A percentile compares a stretch with the other conserved stretches of the same genome.
phyloP scores from a whole-genome alignment of 306 rosid genomes.

The Echinosophora koreensis region DNA sequence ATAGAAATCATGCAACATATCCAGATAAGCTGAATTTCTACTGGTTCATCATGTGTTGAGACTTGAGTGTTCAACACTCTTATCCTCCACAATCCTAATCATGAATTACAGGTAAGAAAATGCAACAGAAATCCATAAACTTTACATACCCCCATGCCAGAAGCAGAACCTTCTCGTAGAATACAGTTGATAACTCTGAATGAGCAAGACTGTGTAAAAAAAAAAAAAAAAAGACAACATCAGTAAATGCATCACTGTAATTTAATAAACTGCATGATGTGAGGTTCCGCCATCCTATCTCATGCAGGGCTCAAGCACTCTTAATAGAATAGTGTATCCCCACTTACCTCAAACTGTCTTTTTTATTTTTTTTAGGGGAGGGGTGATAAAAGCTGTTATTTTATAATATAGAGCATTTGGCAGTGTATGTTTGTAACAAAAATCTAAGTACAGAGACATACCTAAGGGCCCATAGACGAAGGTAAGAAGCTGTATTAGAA shows the following conservation, averaged over 20 bases:
- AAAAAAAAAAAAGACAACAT: conserved; percentile 37
- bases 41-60: not conserved
- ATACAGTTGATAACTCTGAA: conserved; percentile 91
- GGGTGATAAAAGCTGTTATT: not conserved
- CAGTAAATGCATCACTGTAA: conserved; percentile 20
- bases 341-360: not conserved
- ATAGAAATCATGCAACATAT: conserved; percentile 20
- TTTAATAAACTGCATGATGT: conserved; percentile 13
- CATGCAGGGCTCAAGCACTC: conserved; percentile 14
- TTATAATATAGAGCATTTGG: not conserved
- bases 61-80: conserved; percentile 6
- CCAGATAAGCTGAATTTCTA: not conserved
- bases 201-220: conserved; percentile 84
- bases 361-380: too few relatives aligned
- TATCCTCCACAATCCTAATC: conserved; percentile 39
- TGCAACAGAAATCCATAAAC: conserved; percentile 36
- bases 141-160: conserved; percentile 66
- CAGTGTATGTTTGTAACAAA: not conserved
- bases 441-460: conserved; percentile 44
- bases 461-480: conserved; percentile 99
- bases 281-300: conserved; percentile 30
- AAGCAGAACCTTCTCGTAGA: conserved; percentile 89
- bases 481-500: conserved; percentile 95
- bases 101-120: conserved; percentile 28
- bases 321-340: not conserved